These are phyloP conservation scores for Colletotrichum lupini DNA, from an alignment of 2,329 filamentous ascomycete genomes.

Conservation along the genomic window DNA sequence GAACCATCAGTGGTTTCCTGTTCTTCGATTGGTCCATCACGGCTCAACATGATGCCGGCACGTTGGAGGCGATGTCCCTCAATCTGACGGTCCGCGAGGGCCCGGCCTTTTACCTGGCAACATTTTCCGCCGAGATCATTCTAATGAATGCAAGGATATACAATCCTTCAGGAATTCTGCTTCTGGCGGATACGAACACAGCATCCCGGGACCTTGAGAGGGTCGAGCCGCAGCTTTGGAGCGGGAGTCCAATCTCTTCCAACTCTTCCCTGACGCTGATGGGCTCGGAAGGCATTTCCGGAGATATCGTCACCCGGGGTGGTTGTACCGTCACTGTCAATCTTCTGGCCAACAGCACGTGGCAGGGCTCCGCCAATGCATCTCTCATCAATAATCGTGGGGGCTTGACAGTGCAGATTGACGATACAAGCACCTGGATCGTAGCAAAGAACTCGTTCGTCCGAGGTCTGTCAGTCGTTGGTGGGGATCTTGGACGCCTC, in stretches of 20 bases:
- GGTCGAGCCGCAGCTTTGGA: slow-evolving; percentile 10
- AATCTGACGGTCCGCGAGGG: neutral
- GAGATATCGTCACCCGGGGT: neutral
- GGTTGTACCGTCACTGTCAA: neutral
- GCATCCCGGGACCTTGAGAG: slow-evolving; percentile 7
- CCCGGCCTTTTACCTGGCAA: slow-evolving; percentile 2
- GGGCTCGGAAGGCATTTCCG: neutral
- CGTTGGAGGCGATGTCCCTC: neutral
- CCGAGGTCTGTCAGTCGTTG: slow-evolving; percentile 8
- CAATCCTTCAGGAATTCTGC: neutral
- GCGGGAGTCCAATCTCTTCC: neutral
- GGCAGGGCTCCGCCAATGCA: neutral
- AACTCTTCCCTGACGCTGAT: slow-evolving; percentile 4
- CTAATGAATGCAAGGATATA: neutral
- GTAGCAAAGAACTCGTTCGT: slow-evolving; percentile 10
- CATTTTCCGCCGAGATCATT: neutral
- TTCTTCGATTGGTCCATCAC: slow-evolving; percentile 19
- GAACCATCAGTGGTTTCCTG: slow-evolving; percentile 4
- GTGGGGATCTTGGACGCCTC: neutral
- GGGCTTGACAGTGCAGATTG: neutral
- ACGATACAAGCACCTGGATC: slow-evolving; percentile 12
- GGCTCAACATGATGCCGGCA: neutral
- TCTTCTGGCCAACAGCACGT: slow-evolving; percentile 1
- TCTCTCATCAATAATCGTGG: neutral
- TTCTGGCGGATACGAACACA: neutral